These are phyloP conservation scores for Plasmopara muralis DNA, from an alignment of 352 stramenopile species.

Conservation along the genomic window DNA sequence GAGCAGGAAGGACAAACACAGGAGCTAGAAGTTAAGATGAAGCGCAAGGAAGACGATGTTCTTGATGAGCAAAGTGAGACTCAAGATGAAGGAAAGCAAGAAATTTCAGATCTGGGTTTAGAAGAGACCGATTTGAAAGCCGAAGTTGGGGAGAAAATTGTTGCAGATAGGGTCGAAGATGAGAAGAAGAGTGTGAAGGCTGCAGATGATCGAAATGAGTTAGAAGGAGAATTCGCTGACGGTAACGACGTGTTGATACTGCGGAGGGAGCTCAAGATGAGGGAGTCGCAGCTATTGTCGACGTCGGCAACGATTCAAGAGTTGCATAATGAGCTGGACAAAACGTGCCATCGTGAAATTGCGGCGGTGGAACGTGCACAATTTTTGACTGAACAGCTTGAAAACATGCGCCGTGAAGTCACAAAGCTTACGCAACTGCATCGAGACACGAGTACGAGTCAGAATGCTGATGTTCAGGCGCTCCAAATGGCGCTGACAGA, in stretches of 20 bases:
- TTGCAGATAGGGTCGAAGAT: not conserved
- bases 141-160: conserved; percentile 1
- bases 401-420: conserved; percentile 55
- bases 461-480: conserved; percentile 43
- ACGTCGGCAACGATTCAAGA: conserved; percentile 58
- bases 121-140: not conserved
- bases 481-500: conserved; percentile 59
- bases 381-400: conserved; percentile 55
- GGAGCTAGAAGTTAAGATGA: not conserved
- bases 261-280: conserved; percentile 34
- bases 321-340: conserved; percentile 72
- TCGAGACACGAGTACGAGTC: conserved; percentile 23
- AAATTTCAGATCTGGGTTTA: conserved; percentile 2
- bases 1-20: conserved; percentile 4
- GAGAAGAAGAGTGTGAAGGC: conserved; percentile 1
- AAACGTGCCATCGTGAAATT: conserved; percentile 58
- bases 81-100: conserved; percentile 1
- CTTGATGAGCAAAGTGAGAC: conserved; percentile 6
- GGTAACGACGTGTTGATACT: conserved; percentile 17
- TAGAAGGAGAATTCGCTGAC: conserved; percentile 1
- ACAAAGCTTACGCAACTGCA: conserved; percentile 43
- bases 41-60: conserved; percentile 2
- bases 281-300: conserved; percentile 61
- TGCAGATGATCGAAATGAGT: not conserved
- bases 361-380: conserved; percentile 52